These are phyloP conservation scores for Diaporthe velutina DNA, from an alignment of 2,329 filamentous ascomycete species.

Conservation along the genomic window DNA sequence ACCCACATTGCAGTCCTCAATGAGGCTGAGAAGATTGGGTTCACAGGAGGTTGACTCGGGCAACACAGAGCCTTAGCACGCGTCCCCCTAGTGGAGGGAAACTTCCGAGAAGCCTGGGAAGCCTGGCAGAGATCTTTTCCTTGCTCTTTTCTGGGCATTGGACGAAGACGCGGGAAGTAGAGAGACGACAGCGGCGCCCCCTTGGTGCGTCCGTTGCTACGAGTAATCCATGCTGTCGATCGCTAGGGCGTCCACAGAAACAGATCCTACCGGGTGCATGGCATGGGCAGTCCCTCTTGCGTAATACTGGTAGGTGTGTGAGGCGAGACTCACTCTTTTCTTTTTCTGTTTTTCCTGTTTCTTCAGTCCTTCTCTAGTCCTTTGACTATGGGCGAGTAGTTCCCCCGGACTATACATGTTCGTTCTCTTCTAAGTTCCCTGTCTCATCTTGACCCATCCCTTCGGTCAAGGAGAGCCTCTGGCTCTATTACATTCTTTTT, in stretches of 20 bases:
- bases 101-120: not conserved
- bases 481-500: slow-evolving; percentile 17
- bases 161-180: slow-evolving; percentile 6
- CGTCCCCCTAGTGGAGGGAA: not conserved
- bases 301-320: slow-evolving; percentile 18
- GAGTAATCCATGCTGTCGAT: slow-evolving; percentile 27
- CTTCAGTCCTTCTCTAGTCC: slow-evolving; percentile 16
- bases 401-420: slow-evolving; percentile 16
- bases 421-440: not conserved
- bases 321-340: slow-evolving; percentile 20
- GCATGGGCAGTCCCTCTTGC: slow-evolving; percentile 9
- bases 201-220: slow-evolving; percentile 2
- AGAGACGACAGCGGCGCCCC: not conserved
- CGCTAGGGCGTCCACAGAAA: slow-evolving; percentile 21
- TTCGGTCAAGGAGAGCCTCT: slow-evolving; percentile 16
- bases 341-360: not conserved
- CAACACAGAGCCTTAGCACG: not conserved
- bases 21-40: slow-evolving; percentile 30
- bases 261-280: slow-evolving; percentile 8
- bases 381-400: not conserved
- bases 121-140: slow-evolving; percentile 1
- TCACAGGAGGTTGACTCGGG: slow-evolving; percentile 29
- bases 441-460: slow-evolving; percentile 22
- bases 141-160: not conserved
- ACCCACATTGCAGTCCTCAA: slow-evolving; percentile 22